Percentiles rank a stretch among this genome's conserved stretches.
phyloP scores from a whole-genome alignment of 2,329 filamentous ascomycete species.

The Stylonectria norvegica region DNA sequence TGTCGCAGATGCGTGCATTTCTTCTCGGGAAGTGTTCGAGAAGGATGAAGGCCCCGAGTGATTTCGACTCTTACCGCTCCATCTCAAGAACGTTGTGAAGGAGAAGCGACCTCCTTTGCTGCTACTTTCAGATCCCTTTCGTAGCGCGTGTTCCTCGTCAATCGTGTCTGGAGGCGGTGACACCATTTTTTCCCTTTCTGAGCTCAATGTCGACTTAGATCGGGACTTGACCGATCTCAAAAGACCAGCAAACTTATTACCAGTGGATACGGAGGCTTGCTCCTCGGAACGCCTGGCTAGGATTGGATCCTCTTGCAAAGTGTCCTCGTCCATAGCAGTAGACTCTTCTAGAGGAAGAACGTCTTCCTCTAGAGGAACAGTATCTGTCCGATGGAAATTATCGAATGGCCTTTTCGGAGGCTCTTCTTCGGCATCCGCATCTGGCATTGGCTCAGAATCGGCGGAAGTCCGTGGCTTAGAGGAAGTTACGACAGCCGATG shows the following conservation, averaged over 20 bases:
- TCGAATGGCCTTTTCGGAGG: constrained; percentile 23
- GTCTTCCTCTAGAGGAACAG: constrained; percentile 13
- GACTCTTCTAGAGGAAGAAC: constrained; percentile 13
- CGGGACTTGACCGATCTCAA: constrained; percentile 46
- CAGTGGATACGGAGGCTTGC: constrained; percentile 21
- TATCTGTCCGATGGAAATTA: constrained; percentile 31
- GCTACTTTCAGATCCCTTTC: constrained; percentile 55
- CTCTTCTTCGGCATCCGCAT: constrained; percentile 20
- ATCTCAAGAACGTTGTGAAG: constrained; percentile 74
- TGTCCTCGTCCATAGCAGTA: constrained; percentile 21
- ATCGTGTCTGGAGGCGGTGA: constrained; percentile 37
- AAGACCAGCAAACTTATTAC: constrained; percentile 35
- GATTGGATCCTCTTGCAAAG: constrained; percentile 20
- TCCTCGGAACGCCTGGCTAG: constrained; percentile 22
- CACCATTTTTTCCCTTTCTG: constrained; percentile 38
- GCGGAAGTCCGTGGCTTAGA: constrained; percentile 43
- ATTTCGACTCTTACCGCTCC: constrained; percentile 58
- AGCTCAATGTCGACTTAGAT: constrained; percentile 47
- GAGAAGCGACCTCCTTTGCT: constrained; percentile 44
- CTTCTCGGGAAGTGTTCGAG: constrained; percentile 86
- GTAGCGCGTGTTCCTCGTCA: constrained; percentile 48
- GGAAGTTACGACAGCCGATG: constrained; percentile 54
- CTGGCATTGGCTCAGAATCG: constrained; percentile 22
- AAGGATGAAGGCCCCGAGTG: constrained; percentile 69
- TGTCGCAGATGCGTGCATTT: constrained; percentile 54